These are phyloP conservation scores for sunflower (Helianthus annuus) DNA, from an alignment of 129 eudicot genomes.

Conservation along the genomic window HanXRQr2.0-SUNRISE NC_035444.2:52373497-52373996, in stretches of 20 bases:
- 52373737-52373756: neutral
- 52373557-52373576: neutral
- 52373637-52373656: neutral
- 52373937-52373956: neutral
- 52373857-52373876: neutral
- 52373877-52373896: neutral
- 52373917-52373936: neutral
- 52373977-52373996: neutral
- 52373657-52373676: neutral
- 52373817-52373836: neutral
- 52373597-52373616: neutral
- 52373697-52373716: slow-evolving; percentile 3
- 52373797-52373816: neutral
- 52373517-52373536: too few species aligned
- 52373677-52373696: slow-evolving; percentile 13
- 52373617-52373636: neutral
- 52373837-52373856: neutral
- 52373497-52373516: too few species aligned
- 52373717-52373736: neutral
- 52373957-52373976: neutral
- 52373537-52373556: neutral
- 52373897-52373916: slow-evolving; percentile 10
- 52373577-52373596: neutral
- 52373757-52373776: neutral
- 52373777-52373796: neutral